Conservation (phyloP, 1,284 basidiomycete species). For the Microbotryum intermedium region DNA sequence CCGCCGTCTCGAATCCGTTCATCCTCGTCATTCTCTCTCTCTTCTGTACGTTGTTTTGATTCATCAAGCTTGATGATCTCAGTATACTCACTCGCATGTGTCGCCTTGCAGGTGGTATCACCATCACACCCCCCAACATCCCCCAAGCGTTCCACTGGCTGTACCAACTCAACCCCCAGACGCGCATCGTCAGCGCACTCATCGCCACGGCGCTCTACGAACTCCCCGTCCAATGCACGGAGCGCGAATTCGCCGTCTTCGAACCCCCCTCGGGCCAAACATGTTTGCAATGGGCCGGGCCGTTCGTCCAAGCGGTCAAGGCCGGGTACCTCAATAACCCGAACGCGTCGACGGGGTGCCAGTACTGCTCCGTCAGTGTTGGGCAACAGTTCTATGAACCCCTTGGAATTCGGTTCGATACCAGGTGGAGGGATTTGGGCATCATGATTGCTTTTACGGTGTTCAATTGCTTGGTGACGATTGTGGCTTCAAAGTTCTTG, state of each 20-base stretch:
- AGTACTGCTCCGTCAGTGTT: slow-evolving; percentile 60
- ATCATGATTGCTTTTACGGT: slow-evolving; percentile 38
- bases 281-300: slow-evolving; percentile 34
- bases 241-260: slow-evolving; percentile 36
- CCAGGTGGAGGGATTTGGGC: slow-evolving; percentile 4
- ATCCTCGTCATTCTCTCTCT: slow-evolving; percentile 42
- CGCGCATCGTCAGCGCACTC: slow-evolving; percentile 46
- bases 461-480: slow-evolving; percentile 64
- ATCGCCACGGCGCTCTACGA: slow-evolving; percentile 72
- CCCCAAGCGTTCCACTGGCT: slow-evolving; percentile 62
- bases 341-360: slow-evolving; percentile 52
- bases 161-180: slow-evolving; percentile 42
- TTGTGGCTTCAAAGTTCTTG: slow-evolving; percentile 65
- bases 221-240: slow-evolving; percentile 48
- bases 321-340: slow-evolving; percentile 72
- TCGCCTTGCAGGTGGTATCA: slow-evolving; percentile 16
- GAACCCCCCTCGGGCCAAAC: slow-evolving; percentile 38
- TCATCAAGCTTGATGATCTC: no score
- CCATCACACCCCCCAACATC: slow-evolving; percentile 46
- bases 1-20: slow-evolving; percentile 69
- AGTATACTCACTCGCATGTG: background rate
- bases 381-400: slow-evolving; percentile 63
- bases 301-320: slow-evolving; percentile 33
- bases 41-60: slow-evolving; percentile 14
- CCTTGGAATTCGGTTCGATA: slow-evolving; percentile 58